Conservation (phyloP, 352 stramenopile species). For the Globisporangium recalcitrans region DNA sequence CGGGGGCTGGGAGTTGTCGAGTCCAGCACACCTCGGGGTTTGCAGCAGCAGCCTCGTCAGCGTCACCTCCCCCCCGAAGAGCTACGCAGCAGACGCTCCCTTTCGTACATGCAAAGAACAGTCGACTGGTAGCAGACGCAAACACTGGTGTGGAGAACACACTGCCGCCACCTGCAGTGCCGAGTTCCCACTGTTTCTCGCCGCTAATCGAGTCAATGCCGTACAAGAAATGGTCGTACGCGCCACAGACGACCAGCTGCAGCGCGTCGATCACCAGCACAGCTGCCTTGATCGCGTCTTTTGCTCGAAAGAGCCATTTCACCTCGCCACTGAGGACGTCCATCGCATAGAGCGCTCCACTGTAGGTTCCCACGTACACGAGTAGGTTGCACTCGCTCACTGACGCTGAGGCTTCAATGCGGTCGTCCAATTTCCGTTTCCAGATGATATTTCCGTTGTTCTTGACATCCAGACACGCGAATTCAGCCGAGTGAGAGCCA, state of each 20-base stretch:
- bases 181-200: conserved; percentile 19
- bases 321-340: conserved; percentile 24
- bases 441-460: conserved; percentile 24
- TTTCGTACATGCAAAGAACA: conserved; percentile 40
- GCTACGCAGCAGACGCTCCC: conserved; percentile 27
- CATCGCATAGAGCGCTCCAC: conserved; percentile 40
- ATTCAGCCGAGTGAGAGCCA: conserved; percentile 40
- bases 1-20: conserved; percentile 29
- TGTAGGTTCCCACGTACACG: conserved; percentile 54
- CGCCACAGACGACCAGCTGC: conserved; percentile 36
- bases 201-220: conserved; percentile 26
- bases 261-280: conserved; percentile 38
- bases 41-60: neutral
- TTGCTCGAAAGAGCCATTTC: conserved; percentile 31
- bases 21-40: neutral
- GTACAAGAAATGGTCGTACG: conserved; percentile 50
- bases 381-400: conserved; percentile 26
- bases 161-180: conserved; percentile 27
- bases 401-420: conserved; percentile 48
- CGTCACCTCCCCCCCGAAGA: neutral
- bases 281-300: conserved; percentile 45
- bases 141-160: conserved; percentile 46
- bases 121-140: conserved; percentile 12
- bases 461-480: conserved; percentile 42
- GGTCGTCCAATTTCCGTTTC: conserved; percentile 40